A percentile compares a stretch with the other conserved stretches of the same genome.
phyloP scores from a whole-genome alignment of 331 rosid species.

The Acacia pycnantha region DNA sequence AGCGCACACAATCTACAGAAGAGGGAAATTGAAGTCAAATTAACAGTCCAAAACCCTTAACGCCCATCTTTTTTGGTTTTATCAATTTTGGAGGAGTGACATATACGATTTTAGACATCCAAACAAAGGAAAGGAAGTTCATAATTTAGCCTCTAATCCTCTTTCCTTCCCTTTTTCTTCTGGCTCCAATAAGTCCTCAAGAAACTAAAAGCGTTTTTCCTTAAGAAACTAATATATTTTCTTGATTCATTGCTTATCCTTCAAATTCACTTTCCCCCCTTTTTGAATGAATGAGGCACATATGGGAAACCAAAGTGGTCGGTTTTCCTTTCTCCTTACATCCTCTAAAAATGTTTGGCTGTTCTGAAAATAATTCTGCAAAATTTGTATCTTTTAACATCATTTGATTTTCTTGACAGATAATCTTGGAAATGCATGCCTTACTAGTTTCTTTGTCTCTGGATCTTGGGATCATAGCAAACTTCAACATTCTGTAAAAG shows the following conservation, averaged over 20 bases:
- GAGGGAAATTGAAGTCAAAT: background rate
- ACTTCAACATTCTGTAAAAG: constrained; percentile 82
- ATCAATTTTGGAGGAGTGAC: background rate
- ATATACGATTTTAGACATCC: background rate
- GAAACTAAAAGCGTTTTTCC: constrained; percentile 7
- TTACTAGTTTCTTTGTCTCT: constrained; percentile 80
- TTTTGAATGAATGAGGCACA: background rate
- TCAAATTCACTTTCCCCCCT: background rate
- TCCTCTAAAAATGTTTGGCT: background rate
- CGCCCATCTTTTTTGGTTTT: background rate
- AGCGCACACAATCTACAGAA: background rate
- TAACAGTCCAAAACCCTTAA: background rate
- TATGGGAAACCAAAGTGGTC: background rate
- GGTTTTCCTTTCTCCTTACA: background rate
- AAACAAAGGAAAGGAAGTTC: background rate
- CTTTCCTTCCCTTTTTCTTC: background rate
- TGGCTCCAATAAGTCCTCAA: background rate
- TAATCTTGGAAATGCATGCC: constrained; percentile 92
- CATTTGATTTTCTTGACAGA: constrained; percentile 51
- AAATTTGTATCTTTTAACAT: constrained; percentile 5
- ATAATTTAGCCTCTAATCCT: no score
- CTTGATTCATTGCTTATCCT: constrained; percentile 13
- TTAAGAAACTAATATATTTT: constrained; percentile 12
- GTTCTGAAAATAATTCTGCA: constrained; percentile 14
- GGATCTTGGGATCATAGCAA: constrained; percentile 92